Evolutionary conservation across 352 stramenopile genomes (phyloP), one percentile per base, ranked within the genome.

Genomic region (Phytophthora rubi): DNA sequence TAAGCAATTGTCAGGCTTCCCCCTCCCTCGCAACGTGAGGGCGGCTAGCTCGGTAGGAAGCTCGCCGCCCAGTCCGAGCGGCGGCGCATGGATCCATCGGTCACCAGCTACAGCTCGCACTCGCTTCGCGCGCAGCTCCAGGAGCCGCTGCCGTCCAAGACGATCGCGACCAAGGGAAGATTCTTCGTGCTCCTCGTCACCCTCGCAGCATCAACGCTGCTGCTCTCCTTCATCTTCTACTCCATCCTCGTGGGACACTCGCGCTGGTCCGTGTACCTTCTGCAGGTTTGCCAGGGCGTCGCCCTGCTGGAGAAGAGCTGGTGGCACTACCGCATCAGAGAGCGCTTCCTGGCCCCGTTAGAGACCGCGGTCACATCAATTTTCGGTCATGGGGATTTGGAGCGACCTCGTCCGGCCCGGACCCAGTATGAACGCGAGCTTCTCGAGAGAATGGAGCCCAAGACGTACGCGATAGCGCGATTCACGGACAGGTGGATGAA

Each of bases 301-400:
- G 80, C 58, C 1, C 67, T 69, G 16, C 73, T 86, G 39, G 67
- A 92, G 69, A 76, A 84, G 48, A 84, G 73, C 62, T 90, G 82
- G 80, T 89, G 82, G 81, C 73, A 82, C 52, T 89, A 86, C 52
- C 81, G 83, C 45, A 84, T 90, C 54, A 79, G 83, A n/a, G 74
- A 83, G 42, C 79, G 83, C 18, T 75, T 91, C 18, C 48, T 90
- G 62, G 59, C 82, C 2, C 60, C 85, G 28, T 60, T 82, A 7
- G 59, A 70, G 7, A 39, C 70, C 3, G 69, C 73, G 0, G 52
- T 70, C 0, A 33, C 68, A 1, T 49, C 73, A 10, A 13, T 65
- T 32, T 75, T 66, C 21, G 61, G 65, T 21, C 26, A n/a, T 48
- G 51, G 49, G 54, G 53, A 72, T 47, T 51, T 39, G 55, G 37